Evolutionary conservation across 192 early-diverging fungal genomes (phyloP).

Genomic region (Coemansia javaensis): DNA sequence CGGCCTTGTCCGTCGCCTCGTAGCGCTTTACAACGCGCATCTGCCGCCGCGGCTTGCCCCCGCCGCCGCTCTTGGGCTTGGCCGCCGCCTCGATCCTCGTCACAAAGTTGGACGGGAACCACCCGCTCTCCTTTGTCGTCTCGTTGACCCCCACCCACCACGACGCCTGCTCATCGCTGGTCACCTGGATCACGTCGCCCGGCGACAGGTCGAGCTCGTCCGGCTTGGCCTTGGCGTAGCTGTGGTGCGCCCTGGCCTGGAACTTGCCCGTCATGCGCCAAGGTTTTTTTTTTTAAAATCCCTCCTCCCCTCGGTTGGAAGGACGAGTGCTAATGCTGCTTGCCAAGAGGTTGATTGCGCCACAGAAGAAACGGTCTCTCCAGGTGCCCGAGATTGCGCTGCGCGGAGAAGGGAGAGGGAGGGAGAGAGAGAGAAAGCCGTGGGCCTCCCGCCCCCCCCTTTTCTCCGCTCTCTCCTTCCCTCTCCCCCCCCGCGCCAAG

Average conservation of each 20-base stretch:
- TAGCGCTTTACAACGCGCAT: slow-evolving; percentile 42
- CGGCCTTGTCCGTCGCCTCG: slow-evolving; percentile 59
- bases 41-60: slow-evolving; percentile 19
- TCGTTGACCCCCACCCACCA: slow-evolving; percentile 45
- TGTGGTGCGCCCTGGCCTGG: slow-evolving; percentile 28
- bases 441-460: too few relatives aligned
- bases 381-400: background rate
- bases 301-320: too few relatives aligned
- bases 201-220: slow-evolving; percentile 41
- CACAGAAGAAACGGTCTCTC: background rate
- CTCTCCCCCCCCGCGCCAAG: too few relatives aligned
- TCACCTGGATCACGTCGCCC: slow-evolving; percentile 30
- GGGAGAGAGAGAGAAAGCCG: too few relatives aligned
- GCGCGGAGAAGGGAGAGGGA: too few relatives aligned
- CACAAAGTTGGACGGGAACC: slow-evolving; percentile 51
- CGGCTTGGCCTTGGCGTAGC: slow-evolving; percentile 36
- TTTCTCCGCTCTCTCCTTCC: background rate
- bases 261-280: slow-evolving; percentile 45
- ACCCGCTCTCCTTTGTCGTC: slow-evolving; percentile 28
- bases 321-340: too few relatives aligned
- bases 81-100: slow-evolving; percentile 13
- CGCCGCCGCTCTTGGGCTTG: too few relatives aligned
- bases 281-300: too few relatives aligned
- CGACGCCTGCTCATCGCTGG: slow-evolving; percentile 26
- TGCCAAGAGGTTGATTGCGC: too few relatives aligned